phyloP scores from a whole-genome alignment of 768 basidiomycete genomes.

The Tulasnella sp. region DNA sequence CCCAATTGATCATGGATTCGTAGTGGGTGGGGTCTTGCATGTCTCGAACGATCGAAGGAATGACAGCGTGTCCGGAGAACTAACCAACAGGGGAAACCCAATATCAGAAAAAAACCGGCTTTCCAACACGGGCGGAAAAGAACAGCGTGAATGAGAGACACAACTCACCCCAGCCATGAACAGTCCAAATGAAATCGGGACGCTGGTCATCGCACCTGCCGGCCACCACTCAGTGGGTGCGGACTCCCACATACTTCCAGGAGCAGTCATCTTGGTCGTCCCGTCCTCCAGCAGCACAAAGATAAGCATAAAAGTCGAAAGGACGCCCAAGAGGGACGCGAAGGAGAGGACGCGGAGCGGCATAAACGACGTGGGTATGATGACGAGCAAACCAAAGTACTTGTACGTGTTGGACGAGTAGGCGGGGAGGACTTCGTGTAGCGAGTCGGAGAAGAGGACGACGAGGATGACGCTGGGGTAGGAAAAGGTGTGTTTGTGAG shows the following conservation, averaged over 20 bases:
- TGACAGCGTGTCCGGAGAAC: conserved; percentile 89
- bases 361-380: conserved; percentile 78
- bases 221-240: conserved; percentile 58
- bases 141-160: not conserved
- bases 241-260: conserved; percentile 75
- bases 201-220: conserved; percentile 39
- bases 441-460: conserved; percentile 79
- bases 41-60: conserved; percentile 83
- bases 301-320: conserved; percentile 69
- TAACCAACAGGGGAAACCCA: conserved; percentile 27
- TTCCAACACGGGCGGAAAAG: not conserved
- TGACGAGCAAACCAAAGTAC: conserved; percentile 54
- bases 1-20: conserved; percentile 71
- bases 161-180: conserved; percentile 82
- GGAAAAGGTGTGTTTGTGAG: not conserved
- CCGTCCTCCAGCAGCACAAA: conserved; percentile 78
- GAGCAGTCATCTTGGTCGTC: conserved; percentile 55
- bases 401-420: conserved; percentile 70
- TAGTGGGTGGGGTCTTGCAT: conserved; percentile 80
- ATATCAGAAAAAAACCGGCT: not conserved
- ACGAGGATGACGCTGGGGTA: conserved; percentile 67
- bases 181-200: conserved; percentile 74
- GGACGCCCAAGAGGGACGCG: conserved; percentile 76
- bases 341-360: conserved; percentile 82
- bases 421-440: conserved; percentile 61